These are phyloP conservation scores for Sphagnurus paluster DNA, from an alignment of 1,284 basidiomycete species.

Conservation along the genomic window DNA sequence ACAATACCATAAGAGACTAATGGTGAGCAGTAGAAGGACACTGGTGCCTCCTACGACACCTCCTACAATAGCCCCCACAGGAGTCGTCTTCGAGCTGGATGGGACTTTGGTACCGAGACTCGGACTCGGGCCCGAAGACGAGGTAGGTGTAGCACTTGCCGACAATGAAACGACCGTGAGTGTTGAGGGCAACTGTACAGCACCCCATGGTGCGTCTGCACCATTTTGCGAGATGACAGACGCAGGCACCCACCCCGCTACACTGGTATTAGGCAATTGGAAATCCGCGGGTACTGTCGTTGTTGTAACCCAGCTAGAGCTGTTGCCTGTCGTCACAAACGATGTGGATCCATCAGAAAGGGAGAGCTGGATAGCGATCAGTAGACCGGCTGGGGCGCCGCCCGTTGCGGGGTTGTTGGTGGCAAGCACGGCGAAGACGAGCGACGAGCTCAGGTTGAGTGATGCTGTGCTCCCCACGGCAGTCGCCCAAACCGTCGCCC, in stretches of 20 bases:
- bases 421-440: slow-evolving; percentile 12
- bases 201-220: slow-evolving; percentile 6
- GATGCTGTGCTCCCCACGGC: slow-evolving; percentile 12
- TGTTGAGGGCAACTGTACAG: background rate
- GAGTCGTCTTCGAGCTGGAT: background rate
- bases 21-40: slow-evolving; percentile 3
- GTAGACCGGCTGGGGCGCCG: slow-evolving; percentile 12
- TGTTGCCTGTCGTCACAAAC: slow-evolving; percentile 8
- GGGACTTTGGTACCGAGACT: too few relatives aligned
- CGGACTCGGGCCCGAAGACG: too few relatives aligned
- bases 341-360: slow-evolving; percentile 15
- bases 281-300: slow-evolving; percentile 7
- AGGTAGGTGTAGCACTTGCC: background rate
- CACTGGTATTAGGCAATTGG: background rate
- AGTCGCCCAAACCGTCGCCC: slow-evolving; percentile 7
- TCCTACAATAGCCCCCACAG: slow-evolving; percentile 7
- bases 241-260: slow-evolving; percentile 9
- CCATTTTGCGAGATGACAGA: slow-evolving; percentile 5
- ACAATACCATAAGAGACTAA: background rate
- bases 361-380: slow-evolving; percentile 10
- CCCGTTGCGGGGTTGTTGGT: background rate
- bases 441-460: slow-evolving; percentile 6
- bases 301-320: slow-evolving; percentile 10
- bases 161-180: slow-evolving; percentile 1
- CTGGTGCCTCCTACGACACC: slow-evolving; percentile 3